These are phyloP conservation scores for Dryas octopetala DNA, from an alignment of 306 rosid species.

Conservation along the genomic window DNA sequence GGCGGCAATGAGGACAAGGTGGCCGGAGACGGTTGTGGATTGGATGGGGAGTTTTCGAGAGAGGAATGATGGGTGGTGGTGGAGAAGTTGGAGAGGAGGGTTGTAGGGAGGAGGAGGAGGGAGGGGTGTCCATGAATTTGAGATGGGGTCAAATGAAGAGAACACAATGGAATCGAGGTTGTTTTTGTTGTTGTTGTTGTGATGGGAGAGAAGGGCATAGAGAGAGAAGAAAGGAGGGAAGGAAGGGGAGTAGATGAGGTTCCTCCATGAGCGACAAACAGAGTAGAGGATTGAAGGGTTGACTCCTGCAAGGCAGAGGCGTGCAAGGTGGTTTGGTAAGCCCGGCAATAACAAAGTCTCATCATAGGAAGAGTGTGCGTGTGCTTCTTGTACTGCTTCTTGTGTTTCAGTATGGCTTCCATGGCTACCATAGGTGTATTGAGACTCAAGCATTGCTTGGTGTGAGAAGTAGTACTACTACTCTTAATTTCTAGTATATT, in stretches of 20 bases:
- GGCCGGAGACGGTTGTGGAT: background rate
- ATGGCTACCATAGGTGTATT: background rate
- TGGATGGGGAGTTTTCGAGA: slow-evolving; percentile 3
- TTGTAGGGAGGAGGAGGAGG: background rate
- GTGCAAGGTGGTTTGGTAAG: slow-evolving; percentile 1
- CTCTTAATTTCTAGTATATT: no score
- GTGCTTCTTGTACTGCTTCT: background rate
- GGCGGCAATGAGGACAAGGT: slow-evolving; percentile 6
- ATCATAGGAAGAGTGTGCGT: background rate
- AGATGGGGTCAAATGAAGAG: background rate
- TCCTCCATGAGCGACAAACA: slow-evolving; percentile 16
- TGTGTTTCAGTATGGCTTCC: background rate
- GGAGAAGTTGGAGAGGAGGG: slow-evolving; percentile 4
- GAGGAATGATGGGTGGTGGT: background rate
- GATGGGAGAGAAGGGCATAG: slow-evolving; percentile 1
- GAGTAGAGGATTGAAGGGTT: background rate
- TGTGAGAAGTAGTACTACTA: background rate
- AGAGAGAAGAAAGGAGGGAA: slow-evolving; percentile 12
- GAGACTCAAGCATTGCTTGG: background rate
- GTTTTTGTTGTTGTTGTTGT: background rate
- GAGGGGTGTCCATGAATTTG: background rate
- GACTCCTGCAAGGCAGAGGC: background rate
- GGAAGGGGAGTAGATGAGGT: slow-evolving; percentile 1
- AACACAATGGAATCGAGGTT: background rate
- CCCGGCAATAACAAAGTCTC: background rate